Conservation (phyloP, 2,329 filamentous ascomycete species). For the Pseudogymnoascus destructans region DNA sequence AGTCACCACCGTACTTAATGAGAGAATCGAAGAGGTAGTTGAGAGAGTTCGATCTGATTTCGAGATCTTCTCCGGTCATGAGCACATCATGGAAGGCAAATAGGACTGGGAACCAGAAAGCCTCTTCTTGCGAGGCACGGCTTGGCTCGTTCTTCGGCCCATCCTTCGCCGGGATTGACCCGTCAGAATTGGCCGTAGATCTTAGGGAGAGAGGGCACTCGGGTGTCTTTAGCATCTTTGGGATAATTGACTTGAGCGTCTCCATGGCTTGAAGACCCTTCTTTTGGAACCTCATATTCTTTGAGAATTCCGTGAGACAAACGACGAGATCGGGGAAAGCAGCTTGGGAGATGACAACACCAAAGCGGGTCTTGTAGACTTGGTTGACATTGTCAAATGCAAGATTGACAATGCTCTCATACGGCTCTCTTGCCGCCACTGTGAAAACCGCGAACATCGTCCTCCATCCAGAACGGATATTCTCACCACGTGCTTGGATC, state of each 20-base stretch:
- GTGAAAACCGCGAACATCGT: slow-evolving; percentile 99
- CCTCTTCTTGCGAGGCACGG: slow-evolving; percentile 84
- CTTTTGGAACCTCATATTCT: slow-evolving; percentile 97
- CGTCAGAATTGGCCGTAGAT: slow-evolving; percentile 29
- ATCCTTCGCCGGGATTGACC: slow-evolving; percentile 22
- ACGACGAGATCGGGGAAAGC: slow-evolving; percentile 95
- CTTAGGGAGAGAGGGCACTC: slow-evolving; percentile 80
- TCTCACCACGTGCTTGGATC: slow-evolving; percentile 93
- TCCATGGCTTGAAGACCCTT: slow-evolving; percentile 95
- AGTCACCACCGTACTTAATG: slow-evolving; percentile 78
- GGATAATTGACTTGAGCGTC: slow-evolving; percentile 81
- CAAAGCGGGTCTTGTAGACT: slow-evolving; percentile 90
- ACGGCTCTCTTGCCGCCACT: slow-evolving; percentile 81
- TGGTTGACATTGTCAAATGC: slow-evolving; percentile 94
- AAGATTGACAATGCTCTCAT: slow-evolving; percentile 91
- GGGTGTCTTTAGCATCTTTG: slow-evolving; percentile 87
- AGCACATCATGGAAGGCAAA: slow-evolving; percentile 98
- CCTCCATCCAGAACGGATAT: slow-evolving; percentile 94
- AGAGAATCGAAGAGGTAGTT: slow-evolving; percentile 96
- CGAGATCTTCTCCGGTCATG: slow-evolving; percentile 97
- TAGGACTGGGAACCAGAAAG: slow-evolving; percentile 96
- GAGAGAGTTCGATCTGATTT: slow-evolving; percentile 80
- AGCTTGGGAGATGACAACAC: slow-evolving; percentile 88
- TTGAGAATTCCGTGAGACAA: slow-evolving; percentile 95
- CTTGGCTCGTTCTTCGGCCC: slow-evolving; percentile 46